Evolutionary conservation across 495 filamentous ascomycete species (phyloP).

Genomic region (Penicillium egyptiacum): DNA sequence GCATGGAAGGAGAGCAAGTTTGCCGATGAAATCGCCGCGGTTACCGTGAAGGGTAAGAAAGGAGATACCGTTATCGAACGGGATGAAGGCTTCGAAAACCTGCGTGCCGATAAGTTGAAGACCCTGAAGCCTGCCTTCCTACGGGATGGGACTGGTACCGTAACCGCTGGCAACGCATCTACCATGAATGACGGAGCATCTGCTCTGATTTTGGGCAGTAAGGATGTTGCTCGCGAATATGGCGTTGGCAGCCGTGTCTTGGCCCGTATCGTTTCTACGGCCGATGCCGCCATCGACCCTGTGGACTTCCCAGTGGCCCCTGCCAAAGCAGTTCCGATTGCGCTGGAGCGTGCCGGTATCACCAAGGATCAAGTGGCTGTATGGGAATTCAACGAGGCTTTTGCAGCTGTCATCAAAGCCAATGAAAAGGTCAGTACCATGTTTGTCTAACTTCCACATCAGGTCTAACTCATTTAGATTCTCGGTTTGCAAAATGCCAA

Average conservation of each 20-base stretch:
- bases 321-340: conserved; percentile 86
- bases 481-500: conserved; percentile 72
- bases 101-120: conserved; percentile 81
- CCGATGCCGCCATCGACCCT: conserved; percentile 89
- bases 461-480: conserved; percentile 53
- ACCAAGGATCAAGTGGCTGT: conserved; percentile 83
- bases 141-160: conserved; percentile 77
- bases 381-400: conserved; percentile 99
- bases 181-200: conserved; percentile 93
- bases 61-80: conserved; percentile 74
- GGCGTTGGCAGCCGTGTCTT: conserved; percentile 72
- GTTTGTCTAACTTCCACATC: neutral
- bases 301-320: conserved; percentile 96
- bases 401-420: conserved; percentile 93
- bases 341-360: conserved; percentile 84
- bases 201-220: conserved; percentile 81
- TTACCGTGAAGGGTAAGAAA: conserved; percentile 80
- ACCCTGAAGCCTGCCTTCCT: conserved; percentile 90
- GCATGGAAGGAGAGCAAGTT: conserved; percentile 84
- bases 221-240: conserved; percentile 71
- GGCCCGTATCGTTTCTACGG: conserved; percentile 78
- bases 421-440: conserved; percentile 70
- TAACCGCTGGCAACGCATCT: conserved; percentile 91
- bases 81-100: conserved; percentile 84
- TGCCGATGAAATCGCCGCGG: conserved; percentile 80